Base-by-base conservation (phyloP, 176 grass and related monocot species). In the Poa pratensis region DNA sequence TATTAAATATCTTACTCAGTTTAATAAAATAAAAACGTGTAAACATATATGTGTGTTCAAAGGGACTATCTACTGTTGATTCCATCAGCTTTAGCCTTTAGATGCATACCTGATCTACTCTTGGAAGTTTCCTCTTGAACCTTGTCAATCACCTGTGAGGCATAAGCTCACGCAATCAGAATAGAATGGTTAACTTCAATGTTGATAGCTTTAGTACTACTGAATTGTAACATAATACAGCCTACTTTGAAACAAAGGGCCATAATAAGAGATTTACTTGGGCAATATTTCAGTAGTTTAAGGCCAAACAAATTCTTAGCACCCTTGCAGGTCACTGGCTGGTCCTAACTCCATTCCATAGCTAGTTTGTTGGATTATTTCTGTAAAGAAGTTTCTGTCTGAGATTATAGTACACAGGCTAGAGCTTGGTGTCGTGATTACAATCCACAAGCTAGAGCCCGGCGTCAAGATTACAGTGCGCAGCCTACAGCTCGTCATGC, bases 121-220 rank as follows among this genome's bases (percentile, higher is more conserved):
- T 94, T 99, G 28, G 91, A 89, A 79, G 94, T 99, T 89, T 99
- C 96, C 86, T 99, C 97, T 90, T 99, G 97, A 80, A 99, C 97
- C 69, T 99, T 99, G 82, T 99, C 97, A 65, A 99, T 99, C 24
- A 99, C 97, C 97, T 99, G 73, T 14, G 82, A 7, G 23, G 65
- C 86, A 30, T 14, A 46, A 80, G 73, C 8, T 30, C 45, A 86
- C 80, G 66, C 54, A 61, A 27, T 76, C 46, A 88, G 60, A 37
- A 83, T 60, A 83, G 16, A 73, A 60, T 30, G 12, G 40, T 49
- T 83, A 83, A 83, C 24, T 34, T 48, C 69, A 74, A 19, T 22
- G 22, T 14, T 45, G 39, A 46, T 16, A 46, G 69, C 16, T 79
- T 9, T 17, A 75, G 24, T 32, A 26, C 23, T 19, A 7, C n/a